Evolutionary conservation across 2,329 filamentous ascomycete genomes (phyloP), one percentile per base, ranked within the genome.

Genomic region (Ascochyta koolunga): DNA sequence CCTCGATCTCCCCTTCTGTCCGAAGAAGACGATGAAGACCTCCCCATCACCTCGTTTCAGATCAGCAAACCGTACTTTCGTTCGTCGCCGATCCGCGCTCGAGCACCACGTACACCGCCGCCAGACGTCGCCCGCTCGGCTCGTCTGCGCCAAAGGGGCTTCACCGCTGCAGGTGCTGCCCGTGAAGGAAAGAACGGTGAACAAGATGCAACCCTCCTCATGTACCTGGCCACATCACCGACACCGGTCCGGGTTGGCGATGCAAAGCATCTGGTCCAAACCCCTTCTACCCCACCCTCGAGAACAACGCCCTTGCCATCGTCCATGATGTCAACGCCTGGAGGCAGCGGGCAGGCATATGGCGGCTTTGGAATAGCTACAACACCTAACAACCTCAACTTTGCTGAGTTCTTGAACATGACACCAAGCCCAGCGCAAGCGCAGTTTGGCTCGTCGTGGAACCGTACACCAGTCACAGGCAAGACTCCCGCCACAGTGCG

Each of bases 331-430:
- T 89, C 86, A n/a, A 95, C 91, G 10, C 90, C 90, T 1, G 88
- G 87, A 47, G 88, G 87, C 35, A 84, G 85, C 57, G 76, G 74
- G 21, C 72, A 69, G 33, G 68, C 70, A 33, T 89, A 86, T 67
- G 75, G 88, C 38, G 82, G 82, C 42, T 82, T 87, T 50, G 77
- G 76, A 67, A 86, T 89, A 45, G 87, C 85, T 59, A 98, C 93
- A 0, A 93, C 93, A 0, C 88, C 88, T 15, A 89, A 93, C 69
- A 85, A 82, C 41, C 96, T 98, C 76, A 96, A 98, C 78, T 96
- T 98, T 77, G 86, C 92, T 46, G 95, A 99, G 72, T 99, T 96
- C 76, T 89, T 98, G 71, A 97, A 98, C 77, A 93, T 98, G 73
- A 96, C 95, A 6, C 95, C 95, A 0, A 96, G 91, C 69, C 95